A percentile compares a stretch with the other conserved stretches of the same genome.
Conservation (phyloP, 768 basidiomycete species). For the Nevesoporus exiguus region DNA sequence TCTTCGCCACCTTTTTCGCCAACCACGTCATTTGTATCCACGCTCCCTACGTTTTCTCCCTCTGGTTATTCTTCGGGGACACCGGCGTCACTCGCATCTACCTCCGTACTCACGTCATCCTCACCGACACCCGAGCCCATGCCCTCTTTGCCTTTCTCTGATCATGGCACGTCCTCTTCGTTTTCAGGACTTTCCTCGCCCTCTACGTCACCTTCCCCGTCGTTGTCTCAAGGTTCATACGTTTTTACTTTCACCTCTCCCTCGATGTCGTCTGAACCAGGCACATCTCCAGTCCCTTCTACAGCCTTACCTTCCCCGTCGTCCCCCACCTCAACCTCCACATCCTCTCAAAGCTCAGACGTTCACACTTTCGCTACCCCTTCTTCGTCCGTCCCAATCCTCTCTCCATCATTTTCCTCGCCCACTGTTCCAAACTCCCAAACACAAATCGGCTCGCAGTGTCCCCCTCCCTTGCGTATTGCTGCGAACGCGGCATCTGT, state of each 20-base stretch:
- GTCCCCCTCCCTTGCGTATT: slow-evolving; percentile 12
- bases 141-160: neutral
- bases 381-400: neutral
- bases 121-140: neutral
- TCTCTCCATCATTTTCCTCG: slow-evolving; percentile 2
- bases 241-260: neutral
- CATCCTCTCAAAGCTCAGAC: neutral
- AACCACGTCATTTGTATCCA: neutral
- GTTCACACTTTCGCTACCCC: neutral
- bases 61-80: neutral
- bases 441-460: slow-evolving; percentile 24
- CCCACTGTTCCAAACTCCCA: slow-evolving; percentile 7
- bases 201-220: neutral
- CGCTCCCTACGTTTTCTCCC: neutral
- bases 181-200: neutral
- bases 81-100: neutral
- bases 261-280: neutral
- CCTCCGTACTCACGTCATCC: neutral
- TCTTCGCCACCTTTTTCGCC: neutral
- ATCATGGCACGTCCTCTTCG: neutral
- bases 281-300: neutral
- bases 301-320: neutral
- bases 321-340: neutral
- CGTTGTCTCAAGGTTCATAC: neutral
- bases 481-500: slow-evolving; percentile 7